Base-by-base conservation (phyloP, 176 grass and related monocot species). In the Cocos nucifera region DNA sequence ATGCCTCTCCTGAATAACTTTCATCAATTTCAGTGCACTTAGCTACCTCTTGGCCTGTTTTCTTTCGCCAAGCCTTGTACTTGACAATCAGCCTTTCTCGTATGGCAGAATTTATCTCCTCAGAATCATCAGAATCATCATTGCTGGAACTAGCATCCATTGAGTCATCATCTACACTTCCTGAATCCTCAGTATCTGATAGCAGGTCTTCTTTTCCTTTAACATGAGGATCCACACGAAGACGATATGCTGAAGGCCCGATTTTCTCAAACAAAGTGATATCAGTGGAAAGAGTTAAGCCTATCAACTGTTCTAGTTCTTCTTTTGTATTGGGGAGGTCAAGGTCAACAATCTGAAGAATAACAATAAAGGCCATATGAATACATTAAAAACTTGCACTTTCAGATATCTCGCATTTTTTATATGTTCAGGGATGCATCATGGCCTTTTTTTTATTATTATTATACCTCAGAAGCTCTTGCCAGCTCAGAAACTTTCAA, bases 221-320 rank as follows among this genome's bases (percentile, higher is more conserved):
- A 67, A 98, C 85, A 18, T 75, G 64, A 27, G 87, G 87, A 71
- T 98, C 87, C 54, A 98, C 84, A 67, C 93, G 87, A 25, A 92
- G 87, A 73, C 93, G 88, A 76, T 86, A 98, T 73, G 88, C 78
- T 79, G 82, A 78, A 59, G 73, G 67, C 17, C 83, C 63, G 39
- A 98, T 98, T 67, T 89, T 98, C 70, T 98, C 93, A 76, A 98
- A 98, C 64, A 98, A 82, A 58, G 93, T 89, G 76, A 98, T 98
- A n/a, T 98, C 93, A 79, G 88, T 92, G n/a, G 84, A 92, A 74
- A 98, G 88, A 61, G 82, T 92, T 51, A 61, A 83, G 69, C 64
- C 60, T 60, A 98, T 86, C 54, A 76, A 61, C 54, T 92, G 69
- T 35, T 98, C 87, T 62, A 87, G 28, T 66, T 86, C 74, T 69